Conservation (phyloP, 306 rosid genomes). For the Pueraria montana region DNA sequence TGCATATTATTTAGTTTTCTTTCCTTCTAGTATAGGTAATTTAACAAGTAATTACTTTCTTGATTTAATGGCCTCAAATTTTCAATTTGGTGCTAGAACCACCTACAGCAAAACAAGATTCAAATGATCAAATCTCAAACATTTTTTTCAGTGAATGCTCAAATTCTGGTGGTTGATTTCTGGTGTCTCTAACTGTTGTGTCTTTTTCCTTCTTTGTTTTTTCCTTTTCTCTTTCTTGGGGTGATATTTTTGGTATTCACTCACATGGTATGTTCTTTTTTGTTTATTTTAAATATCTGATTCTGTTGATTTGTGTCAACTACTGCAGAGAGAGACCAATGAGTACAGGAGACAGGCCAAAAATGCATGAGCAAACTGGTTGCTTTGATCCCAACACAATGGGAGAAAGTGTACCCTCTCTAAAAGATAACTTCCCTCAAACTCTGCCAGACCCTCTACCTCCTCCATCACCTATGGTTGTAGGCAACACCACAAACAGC, state of each 20-base stretch:
- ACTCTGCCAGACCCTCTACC: slow-evolving; percentile 37
- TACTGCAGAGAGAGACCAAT: slow-evolving; percentile 37
- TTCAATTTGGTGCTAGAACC: slow-evolving; percentile 36
- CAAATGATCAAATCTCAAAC: slow-evolving; percentile 42
- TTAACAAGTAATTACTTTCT: slow-evolving; percentile 36
- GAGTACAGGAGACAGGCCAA: slow-evolving; percentile 51
- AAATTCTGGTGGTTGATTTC: slow-evolving; percentile 22
- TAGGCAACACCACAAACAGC: slow-evolving; percentile 34
- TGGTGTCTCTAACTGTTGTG: slow-evolving; percentile 24
- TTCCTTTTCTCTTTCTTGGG: not conserved
- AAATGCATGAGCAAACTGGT: slow-evolving; percentile 60
- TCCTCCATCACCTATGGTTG: slow-evolving; percentile 45
- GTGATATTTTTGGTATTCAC: slow-evolving; percentile 43
- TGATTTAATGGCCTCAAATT: slow-evolving; percentile 19
- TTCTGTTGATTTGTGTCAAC: slow-evolving; percentile 51
- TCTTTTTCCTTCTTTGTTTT: slow-evolving; percentile 1
- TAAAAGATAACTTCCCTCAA: slow-evolving; percentile 37
- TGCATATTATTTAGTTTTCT: slow-evolving; percentile 14
- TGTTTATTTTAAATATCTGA: slow-evolving; percentile 24
- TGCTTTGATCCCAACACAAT: slow-evolving; percentile 72
- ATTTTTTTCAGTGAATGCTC: slow-evolving; percentile 35
- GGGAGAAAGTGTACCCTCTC: slow-evolving; percentile 52
- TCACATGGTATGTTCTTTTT: slow-evolving; percentile 49
- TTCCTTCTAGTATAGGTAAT: slow-evolving; percentile 40
- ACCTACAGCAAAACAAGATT: slow-evolving; percentile 47